A percentile compares a stretch with the other conserved stretches of the same genome.
Conservation (phyloP, 1,139 yeast species). For the Candida sojae region DNA sequence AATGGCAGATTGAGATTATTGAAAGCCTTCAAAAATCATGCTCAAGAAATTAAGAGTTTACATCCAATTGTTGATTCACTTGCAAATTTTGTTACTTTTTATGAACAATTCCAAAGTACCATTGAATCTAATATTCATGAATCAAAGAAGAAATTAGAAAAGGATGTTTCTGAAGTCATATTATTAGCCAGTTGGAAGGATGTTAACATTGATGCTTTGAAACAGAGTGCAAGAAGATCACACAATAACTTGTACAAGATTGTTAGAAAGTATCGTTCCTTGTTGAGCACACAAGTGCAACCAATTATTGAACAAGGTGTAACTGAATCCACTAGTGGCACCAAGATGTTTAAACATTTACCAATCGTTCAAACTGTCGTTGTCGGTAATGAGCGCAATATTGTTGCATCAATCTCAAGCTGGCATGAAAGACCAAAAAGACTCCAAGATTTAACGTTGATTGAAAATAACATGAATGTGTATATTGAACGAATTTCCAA, state of each 20-base stretch:
- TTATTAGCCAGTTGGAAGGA: conserved; percentile 96
- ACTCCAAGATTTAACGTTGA: conserved; percentile 49
- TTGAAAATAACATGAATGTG: conserved; percentile 57
- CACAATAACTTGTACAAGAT: conserved; percentile 83
- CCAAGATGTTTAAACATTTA: conserved; percentile 10
- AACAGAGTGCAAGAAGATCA: conserved; percentile 88
- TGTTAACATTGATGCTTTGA: conserved; percentile 88
- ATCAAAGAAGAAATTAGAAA: conserved; percentile 60
- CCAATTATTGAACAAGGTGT: conserved; percentile 63
- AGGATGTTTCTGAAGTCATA: conserved; percentile 82
- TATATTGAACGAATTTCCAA: conserved; percentile 41
- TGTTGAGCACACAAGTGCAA: conserved; percentile 56
- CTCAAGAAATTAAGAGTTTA: conserved; percentile 21
- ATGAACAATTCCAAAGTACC: conserved; percentile 58
- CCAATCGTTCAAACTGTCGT: conserved; percentile 17
- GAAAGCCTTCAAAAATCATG: conserved; percentile 62
- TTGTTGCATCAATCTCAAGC: conserved; percentile 29
- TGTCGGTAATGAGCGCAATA: conserved; percentile 15
- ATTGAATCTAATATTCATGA: conserved; percentile 47
- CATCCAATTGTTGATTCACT: conserved; percentile 44
- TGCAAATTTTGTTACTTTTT: conserved; percentile 63
- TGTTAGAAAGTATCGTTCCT: conserved; percentile 76
- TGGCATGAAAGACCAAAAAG: conserved; percentile 62
- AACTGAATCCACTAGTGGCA: conserved; percentile 13
- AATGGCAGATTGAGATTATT: conserved; percentile 56